phyloP scores from a whole-genome alignment of 1,284 basidiomycete species.

The Ustilago trichophora region DNA sequence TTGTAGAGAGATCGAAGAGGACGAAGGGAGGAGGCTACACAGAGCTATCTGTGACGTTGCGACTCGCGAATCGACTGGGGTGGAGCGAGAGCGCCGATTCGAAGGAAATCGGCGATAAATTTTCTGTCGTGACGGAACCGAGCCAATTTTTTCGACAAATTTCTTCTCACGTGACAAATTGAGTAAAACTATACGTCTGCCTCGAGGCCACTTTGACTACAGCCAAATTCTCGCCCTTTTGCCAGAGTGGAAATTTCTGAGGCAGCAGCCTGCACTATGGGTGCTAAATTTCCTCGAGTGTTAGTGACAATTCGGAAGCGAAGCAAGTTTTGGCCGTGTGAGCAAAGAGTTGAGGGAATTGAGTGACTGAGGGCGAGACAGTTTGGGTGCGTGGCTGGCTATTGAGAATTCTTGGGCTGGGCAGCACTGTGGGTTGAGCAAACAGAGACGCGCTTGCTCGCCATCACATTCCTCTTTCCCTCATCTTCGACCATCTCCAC shows the following conservation, averaged over 20 bases:
- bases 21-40: too few relatives aligned
- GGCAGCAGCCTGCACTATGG: constrained; percentile 1
- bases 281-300: background rate
- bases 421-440: constrained; percentile 5
- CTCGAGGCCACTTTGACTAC: too few relatives aligned
- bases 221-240: background rate
- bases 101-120: background rate
- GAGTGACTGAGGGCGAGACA: background rate
- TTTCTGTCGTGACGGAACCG: background rate
- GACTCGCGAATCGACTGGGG: too few relatives aligned
- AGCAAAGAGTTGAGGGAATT: too few relatives aligned
- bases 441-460: constrained; percentile 7
- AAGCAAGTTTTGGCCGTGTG: too few relatives aligned
- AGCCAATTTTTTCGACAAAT: background rate
- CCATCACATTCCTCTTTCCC: constrained; percentile 20
- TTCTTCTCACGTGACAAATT: background rate
- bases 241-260: background rate
- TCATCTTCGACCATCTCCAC: constrained; percentile 51
- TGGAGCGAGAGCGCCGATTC: background rate
- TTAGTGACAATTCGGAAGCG: too few relatives aligned
- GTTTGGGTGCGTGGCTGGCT: background rate
- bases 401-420: too few relatives aligned
- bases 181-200: constrained; percentile 1
- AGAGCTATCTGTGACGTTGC: too few relatives aligned
- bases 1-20: too few relatives aligned